Evolutionary conservation across 257 asterid species (phyloP).

Genomic region (Solanum raphanifolium): DNA sequence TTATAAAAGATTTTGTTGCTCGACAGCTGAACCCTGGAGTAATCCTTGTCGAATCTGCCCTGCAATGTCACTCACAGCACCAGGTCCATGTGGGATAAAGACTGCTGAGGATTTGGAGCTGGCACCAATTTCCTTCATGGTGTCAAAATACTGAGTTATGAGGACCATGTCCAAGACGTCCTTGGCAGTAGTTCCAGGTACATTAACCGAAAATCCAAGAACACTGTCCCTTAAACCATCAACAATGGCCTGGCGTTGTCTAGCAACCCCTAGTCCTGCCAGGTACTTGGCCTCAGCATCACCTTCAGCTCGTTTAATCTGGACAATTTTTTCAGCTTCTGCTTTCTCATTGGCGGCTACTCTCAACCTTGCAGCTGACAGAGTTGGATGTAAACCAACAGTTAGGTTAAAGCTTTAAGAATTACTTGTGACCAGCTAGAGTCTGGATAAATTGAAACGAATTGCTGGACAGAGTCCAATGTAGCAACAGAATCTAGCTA

Average conservation of each 20-base stretch:
- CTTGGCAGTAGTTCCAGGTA: slow-evolving; percentile 49
- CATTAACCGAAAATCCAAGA: slow-evolving; percentile 39
- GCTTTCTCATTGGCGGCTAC: slow-evolving; percentile 44
- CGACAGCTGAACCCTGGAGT: slow-evolving; percentile 24
- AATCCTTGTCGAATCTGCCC: slow-evolving; percentile 41
- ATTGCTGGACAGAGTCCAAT: neutral
- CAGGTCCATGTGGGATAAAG: slow-evolving; percentile 49
- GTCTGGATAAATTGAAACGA: neutral
- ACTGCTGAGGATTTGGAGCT: slow-evolving; percentile 44
- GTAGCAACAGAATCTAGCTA: neutral
- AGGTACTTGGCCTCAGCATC: slow-evolving; percentile 50
- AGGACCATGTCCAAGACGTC: slow-evolving; percentile 58
- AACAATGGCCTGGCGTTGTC: slow-evolving; percentile 53
- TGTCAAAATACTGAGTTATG: slow-evolving; percentile 45
- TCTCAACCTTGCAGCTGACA: slow-evolving; percentile 45
- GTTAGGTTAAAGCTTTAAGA: neutral
- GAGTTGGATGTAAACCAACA: neutral
- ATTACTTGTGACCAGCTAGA: neutral
- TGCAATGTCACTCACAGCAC: slow-evolving; percentile 44
- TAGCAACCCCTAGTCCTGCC: slow-evolving; percentile 45
- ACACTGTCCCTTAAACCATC: slow-evolving; percentile 51
- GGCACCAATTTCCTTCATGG: slow-evolving; percentile 58
- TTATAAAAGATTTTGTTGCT: slow-evolving; percentile 6
- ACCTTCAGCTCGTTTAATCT: slow-evolving; percentile 51
- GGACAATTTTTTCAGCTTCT: slow-evolving; percentile 48